Evolutionary conservation across 805 yeast genomes (phyloP).

Genomic region (Saccharomycopsis selenospora): DNA sequence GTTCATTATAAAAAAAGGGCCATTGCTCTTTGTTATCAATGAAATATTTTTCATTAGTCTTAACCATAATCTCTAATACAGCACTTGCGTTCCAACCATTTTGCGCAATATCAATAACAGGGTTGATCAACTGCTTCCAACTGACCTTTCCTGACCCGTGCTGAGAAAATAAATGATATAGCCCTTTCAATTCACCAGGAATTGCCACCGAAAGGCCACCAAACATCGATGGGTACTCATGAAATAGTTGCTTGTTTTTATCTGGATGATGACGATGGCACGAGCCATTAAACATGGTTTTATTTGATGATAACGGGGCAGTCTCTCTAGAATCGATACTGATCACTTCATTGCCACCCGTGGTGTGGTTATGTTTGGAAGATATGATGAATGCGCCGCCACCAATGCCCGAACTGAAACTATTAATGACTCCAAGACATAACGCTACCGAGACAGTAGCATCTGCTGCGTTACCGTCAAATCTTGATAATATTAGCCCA

Average conservation of each 20-base stretch:
- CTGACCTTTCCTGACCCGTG: conserved; percentile 66
- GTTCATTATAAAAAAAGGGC: conserved; percentile 37
- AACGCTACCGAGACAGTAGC: conserved; percentile 85
- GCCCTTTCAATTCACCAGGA: conserved; percentile 88
- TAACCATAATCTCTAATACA: conserved; percentile 32
- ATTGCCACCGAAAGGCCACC: conserved; percentile 88
- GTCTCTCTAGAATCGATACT: conserved; percentile 82
- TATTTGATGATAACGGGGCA: conserved; percentile 62
- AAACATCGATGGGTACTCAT: conserved; percentile 44
- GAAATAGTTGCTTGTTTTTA: conserved; percentile 24
- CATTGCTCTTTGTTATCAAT: conserved; percentile 38
- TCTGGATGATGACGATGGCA: not conserved
- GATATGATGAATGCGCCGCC: conserved; percentile 81
- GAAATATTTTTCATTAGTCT: conserved; percentile 33
- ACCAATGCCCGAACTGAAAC: conserved; percentile 84
- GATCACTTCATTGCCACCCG: conserved; percentile 40
- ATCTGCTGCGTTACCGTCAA: conserved; percentile 83
- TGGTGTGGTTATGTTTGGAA: conserved; percentile 22
- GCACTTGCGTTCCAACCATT: conserved; percentile 55
- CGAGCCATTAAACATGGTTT: conserved; percentile 56
- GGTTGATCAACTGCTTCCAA: conserved; percentile 70
- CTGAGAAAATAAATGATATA: conserved; percentile 48
- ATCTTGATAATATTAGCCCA: conserved; percentile 40
- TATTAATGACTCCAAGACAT: conserved; percentile 78
- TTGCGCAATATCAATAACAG: conserved; percentile 60